phyloP scores from a whole-genome alignment of 345 rosid genomes.

The Salix purpurea region DNA sequence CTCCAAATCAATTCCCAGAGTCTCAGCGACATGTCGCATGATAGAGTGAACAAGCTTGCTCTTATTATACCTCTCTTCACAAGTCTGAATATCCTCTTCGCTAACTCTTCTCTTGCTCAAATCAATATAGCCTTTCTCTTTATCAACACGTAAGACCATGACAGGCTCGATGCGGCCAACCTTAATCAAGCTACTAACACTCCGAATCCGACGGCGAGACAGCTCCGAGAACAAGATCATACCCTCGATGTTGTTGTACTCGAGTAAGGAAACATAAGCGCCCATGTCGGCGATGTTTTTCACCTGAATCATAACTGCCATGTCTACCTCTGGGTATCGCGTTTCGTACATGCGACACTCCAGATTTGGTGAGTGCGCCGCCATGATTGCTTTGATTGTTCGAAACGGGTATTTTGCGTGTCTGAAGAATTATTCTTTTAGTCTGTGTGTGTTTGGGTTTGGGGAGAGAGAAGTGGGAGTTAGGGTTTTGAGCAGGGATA shows the following conservation, averaged over 20 bases:
- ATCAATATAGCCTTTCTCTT: constrained; percentile 94
- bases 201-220: constrained; percentile 96
- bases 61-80: constrained; percentile 97
- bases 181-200: constrained; percentile 89
- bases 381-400: constrained; percentile 27
- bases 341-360: constrained; percentile 98
- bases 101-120: constrained; percentile 92
- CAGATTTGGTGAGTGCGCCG: constrained; percentile 58
- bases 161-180: constrained; percentile 97
- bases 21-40: constrained; percentile 97
- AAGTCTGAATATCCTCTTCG: constrained; percentile 86
- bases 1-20: constrained; percentile 81
- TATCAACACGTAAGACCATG: constrained; percentile 95
- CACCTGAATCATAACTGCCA: constrained; percentile 99
- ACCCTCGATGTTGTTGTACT: constrained; percentile 96
- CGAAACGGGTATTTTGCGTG: background rate
- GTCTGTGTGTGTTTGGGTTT: background rate
- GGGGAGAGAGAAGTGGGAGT: background rate
- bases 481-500: background rate
- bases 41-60: constrained; percentile 99
- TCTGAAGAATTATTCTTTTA: background rate
- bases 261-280: constrained; percentile 87
- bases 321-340: constrained; percentile 87
- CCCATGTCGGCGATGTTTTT: constrained; percentile 97
- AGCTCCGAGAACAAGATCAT: constrained; percentile 99